These are phyloP conservation scores for Cystobasidium onofrii DNA, from an alignment of 768 basidiomycete genomes.

Conservation along the genomic window DNA sequence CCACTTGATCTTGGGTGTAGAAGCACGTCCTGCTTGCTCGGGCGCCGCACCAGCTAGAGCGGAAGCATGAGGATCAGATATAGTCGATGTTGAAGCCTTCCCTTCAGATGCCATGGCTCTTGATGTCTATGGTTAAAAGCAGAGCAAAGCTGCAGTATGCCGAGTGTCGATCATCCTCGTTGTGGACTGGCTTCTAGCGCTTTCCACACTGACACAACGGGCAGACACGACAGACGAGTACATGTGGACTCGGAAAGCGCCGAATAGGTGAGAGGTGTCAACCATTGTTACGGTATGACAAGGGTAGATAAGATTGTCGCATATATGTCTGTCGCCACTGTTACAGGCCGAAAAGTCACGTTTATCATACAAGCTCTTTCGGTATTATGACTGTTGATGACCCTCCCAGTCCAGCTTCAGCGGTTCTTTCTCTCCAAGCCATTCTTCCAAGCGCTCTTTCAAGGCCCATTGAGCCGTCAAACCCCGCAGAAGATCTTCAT, in stretches of 20 bases:
- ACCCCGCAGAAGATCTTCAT: constrained; percentile 2
- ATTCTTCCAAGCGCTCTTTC: constrained; percentile 26
- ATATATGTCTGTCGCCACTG: too few species aligned
- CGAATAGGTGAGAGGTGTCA: too few species aligned
- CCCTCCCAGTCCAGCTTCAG: constrained; percentile 5
- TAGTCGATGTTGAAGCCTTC: not conserved
- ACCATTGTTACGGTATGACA: too few species aligned
- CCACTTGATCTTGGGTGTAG: constrained; percentile 17
- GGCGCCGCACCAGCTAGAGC: not conserved
- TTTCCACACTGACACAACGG: not conserved
- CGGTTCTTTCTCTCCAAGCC: constrained; percentile 14
- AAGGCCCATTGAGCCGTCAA: constrained; percentile 20
- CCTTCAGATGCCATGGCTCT: not conserved
- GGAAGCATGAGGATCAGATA: not conserved
- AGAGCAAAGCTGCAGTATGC: not conserved
- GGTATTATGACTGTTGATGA: not conserved
- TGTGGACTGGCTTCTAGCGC: not conserved
- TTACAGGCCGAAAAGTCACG: too few species aligned
- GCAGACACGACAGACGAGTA: too few species aligned
- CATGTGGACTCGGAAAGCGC: too few species aligned
- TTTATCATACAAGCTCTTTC: not conserved
- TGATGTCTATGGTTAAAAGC: not conserved
- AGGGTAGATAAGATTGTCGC: too few species aligned
- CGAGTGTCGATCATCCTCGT: not conserved
- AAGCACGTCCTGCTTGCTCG: not conserved